These are phyloP conservation scores for Epichloe coenophiala DNA, from an alignment of 2,329 filamentous ascomycete genomes.

Conservation along the genomic window DNA sequence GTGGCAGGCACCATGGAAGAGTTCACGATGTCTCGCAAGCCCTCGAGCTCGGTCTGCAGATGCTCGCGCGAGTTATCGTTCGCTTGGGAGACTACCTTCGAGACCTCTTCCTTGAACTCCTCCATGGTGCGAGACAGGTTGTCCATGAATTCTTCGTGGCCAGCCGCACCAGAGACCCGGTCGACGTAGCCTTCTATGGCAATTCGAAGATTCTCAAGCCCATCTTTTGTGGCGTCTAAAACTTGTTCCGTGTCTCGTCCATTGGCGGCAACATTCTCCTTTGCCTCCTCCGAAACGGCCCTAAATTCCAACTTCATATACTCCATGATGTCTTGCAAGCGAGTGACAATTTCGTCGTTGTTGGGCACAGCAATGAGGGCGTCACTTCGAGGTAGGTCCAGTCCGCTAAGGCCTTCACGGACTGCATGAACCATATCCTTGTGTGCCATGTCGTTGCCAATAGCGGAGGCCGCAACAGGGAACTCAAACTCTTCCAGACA, in stretches of 20 bases:
- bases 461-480: conserved; percentile 44
- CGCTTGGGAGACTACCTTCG: conserved; percentile 39
- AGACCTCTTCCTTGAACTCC: conserved; percentile 52
- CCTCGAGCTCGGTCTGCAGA: conserved; percentile 70
- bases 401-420: conserved; percentile 40
- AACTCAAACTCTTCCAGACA: conserved; percentile 79
- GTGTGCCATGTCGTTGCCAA: conserved; percentile 38
- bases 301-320: conserved; percentile 46
- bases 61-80: conserved; percentile 42
- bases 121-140: conserved; percentile 53
- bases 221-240: conserved; percentile 76
- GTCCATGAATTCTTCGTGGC: conserved; percentile 68
- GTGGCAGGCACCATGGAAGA: conserved; percentile 49
- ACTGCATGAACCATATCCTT: conserved; percentile 53
- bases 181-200: conserved; percentile 77
- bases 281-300: conserved; percentile 48
- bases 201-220: conserved; percentile 63
- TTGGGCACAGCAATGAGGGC: conserved; percentile 28
- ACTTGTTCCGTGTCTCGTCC: conserved; percentile 79
- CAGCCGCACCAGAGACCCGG: conserved; percentile 51
- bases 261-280: conserved; percentile 66
- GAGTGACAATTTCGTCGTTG: conserved; percentile 37
- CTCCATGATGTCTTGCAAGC: conserved; percentile 52
- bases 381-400: conserved; percentile 31
- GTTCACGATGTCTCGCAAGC: conserved; percentile 66